Evolutionary conservation across 1,284 basidiomycete genomes (phyloP), one percentile per base, ranked within the genome.

Genomic region (Gomphus sp.): DNA sequence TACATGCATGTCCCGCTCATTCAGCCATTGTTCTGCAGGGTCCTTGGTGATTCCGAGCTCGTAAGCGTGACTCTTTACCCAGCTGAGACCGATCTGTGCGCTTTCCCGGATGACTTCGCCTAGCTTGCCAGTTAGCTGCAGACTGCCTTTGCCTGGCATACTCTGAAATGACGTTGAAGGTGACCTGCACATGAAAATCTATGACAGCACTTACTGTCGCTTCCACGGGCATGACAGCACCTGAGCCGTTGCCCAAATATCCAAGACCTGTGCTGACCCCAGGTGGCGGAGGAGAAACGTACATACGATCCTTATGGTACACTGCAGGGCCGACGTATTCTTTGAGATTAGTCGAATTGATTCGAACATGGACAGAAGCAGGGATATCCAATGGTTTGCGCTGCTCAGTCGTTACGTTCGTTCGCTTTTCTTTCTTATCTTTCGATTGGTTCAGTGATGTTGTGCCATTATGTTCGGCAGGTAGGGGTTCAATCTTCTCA

Each of bases 61-160:
- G 69, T 81, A 87, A 1, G 94, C 93, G 67, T 98, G 90, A 18
- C 85, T 79, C 73, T 96, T 97, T 60, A 97, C 88, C 90, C 92
- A 98, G 65, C 88, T 90, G 53, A 98, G 75, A 1, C 89, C 93
- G 63, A 98, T 96, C 71, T 96, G 91, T 0, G 96, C 94, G 60
- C 89, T 92, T 74, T 98, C 96, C 59, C 93, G 84, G 70, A 98
- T 98, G 61, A 98, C 96, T 67, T 99, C 96, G 55, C 96, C 96
- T 2, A 99, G 86, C 76, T 98, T 98, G 55, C 96, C 96, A 0
- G 96, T 98, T 6, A 98, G 76, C 67, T 95, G 93, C 2, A 98
- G 76, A 8, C 78, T 79, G 11, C 93, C 94, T 70, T 94, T 94
- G 7, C 92, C 93, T 33, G 92, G 93, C 91, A 94, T 95, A 57